A percentile compares a stretch with the other conserved stretches of the same genome.
These are phyloP conservation scores for Polytrichum formosum DNA, from an alignment of 225 moss, liverwort and hornwort species.

Conservation along the genomic window DNA sequence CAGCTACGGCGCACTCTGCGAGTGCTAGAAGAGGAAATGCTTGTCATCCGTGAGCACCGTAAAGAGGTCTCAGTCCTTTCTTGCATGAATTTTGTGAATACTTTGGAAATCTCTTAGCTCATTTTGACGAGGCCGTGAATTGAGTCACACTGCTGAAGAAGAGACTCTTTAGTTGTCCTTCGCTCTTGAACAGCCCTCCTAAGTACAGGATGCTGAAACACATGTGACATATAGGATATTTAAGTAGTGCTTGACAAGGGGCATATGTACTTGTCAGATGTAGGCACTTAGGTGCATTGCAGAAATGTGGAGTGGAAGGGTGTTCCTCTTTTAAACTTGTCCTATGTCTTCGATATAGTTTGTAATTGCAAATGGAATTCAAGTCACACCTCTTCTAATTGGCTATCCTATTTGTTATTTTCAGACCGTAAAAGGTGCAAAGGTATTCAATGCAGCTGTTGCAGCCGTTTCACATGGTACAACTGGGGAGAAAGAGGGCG, in stretches of 20 bases:
- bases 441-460: slow-evolving; percentile 90
- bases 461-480: slow-evolving; percentile 76
- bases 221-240: too few relatives aligned
- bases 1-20: slow-evolving; percentile 93
- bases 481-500: slow-evolving; percentile 71
- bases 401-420: background rate
- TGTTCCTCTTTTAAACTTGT: too few relatives aligned
- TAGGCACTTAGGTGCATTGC: too few relatives aligned
- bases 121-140: too few relatives aligned
- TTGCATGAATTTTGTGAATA: background rate
- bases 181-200: background rate
- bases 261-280: too few relatives aligned
- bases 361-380: too few relatives aligned
- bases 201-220: too few relatives aligned
- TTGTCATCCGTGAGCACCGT: slow-evolving; percentile 89
- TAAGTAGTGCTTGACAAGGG: too few relatives aligned
- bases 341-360: too few relatives aligned
- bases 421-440: slow-evolving; percentile 96
- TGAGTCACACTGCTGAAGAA: too few relatives aligned
- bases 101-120: background rate
- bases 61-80: slow-evolving; percentile 61
- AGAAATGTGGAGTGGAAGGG: too few relatives aligned
- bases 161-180: background rate
- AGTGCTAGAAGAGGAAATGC: slow-evolving; percentile 89
- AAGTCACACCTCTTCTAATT: too few relatives aligned